A percentile compares a stretch with the other conserved stretches of the same genome.
Evolutionary conservation across 2,329 filamentous ascomycete species (phyloP).

Genomic region (Rutstroemia sp.): DNA sequence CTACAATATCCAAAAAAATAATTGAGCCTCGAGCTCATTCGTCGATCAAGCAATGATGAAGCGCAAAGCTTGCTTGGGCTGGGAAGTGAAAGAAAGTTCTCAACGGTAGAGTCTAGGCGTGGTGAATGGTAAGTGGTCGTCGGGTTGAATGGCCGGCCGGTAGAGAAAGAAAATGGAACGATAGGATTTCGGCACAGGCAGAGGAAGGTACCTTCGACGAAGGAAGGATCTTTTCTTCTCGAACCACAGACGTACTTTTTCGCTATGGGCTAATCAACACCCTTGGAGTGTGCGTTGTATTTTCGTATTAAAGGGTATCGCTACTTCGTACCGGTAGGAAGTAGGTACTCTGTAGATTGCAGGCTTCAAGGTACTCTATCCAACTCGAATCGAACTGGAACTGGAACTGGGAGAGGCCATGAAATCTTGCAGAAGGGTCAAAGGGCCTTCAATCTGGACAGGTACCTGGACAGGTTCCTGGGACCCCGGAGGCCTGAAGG

Average conservation of each 20-base stretch:
- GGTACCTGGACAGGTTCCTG: background rate
- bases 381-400: too few relatives aligned
- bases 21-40: conserved; percentile 19
- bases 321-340: background rate
- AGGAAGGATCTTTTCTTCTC: background rate
- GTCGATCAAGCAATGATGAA: conserved; percentile 23
- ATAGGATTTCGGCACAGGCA: background rate
- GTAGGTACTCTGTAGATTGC: background rate
- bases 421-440: background rate
- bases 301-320: background rate
- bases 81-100: conserved; percentile 4
- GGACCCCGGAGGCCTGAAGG: background rate
- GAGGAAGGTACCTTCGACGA: background rate
- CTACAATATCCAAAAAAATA: conserved; percentile 1
- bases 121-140: background rate
- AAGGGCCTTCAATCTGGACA: background rate
- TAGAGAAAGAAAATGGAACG: background rate
- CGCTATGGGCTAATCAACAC: background rate
- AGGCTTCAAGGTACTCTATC: background rate
- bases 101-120: background rate
- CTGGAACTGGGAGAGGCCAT: background rate
- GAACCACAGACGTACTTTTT: background rate
- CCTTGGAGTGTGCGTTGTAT: background rate
- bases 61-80: conserved; percentile 7
- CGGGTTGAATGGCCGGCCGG: background rate